Evolutionary conservation across 768 basidiomycete genomes (phyloP).

Genomic region (Russula abietina): DNA sequence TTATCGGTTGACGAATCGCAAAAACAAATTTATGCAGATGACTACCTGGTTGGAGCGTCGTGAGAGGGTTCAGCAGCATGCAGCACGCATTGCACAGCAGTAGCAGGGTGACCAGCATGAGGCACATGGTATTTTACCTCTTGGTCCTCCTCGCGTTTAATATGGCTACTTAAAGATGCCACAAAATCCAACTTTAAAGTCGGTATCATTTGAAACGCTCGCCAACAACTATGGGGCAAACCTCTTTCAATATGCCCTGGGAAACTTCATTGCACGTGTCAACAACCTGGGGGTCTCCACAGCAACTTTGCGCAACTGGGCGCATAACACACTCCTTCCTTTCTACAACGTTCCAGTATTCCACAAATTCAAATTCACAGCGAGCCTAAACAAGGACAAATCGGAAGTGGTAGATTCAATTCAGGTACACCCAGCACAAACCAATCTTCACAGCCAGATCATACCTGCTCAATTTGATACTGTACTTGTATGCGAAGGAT

Average conservation of each 20-base stretch:
- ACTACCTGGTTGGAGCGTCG: neutral
- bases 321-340: neutral
- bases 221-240: neutral
- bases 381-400: too few species aligned
- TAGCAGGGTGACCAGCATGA: too few species aligned
- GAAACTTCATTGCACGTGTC: neutral
- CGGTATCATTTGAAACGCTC: neutral
- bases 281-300: neutral
- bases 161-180: neutral
- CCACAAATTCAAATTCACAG: too few species aligned
- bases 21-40: neutral
- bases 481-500: too few species aligned
- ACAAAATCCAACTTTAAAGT: neutral
- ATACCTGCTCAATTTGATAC: too few species aligned
- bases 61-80: neutral
- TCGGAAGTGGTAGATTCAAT: too few species aligned
- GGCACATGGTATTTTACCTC: too few species aligned
- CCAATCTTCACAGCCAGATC: too few species aligned
- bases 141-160: too few species aligned
- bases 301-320: neutral
- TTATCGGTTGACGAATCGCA: constrained; percentile 29
- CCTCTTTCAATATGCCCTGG: neutral
- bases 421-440: too few species aligned
- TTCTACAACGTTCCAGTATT: neutral
- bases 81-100: too few species aligned